Evolutionary conservation across 179 eudicot genomes (phyloP).

Genomic region (Silene vulgaris): DNA sequence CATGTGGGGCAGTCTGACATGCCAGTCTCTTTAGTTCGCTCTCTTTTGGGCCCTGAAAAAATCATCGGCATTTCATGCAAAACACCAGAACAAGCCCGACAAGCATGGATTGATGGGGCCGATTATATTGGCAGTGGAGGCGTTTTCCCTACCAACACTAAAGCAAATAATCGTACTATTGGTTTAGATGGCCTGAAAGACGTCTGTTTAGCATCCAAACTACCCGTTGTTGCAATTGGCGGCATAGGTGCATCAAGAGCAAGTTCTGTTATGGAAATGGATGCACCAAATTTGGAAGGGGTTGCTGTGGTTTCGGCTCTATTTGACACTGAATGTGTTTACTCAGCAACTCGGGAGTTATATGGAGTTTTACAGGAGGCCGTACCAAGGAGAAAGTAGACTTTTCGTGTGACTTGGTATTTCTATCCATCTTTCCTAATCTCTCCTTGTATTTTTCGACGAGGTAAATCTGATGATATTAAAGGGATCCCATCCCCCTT

Average conservation of each 20-base stretch:
- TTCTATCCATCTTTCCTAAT: background rate
- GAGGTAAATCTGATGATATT: conserved; percentile 12
- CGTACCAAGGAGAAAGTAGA: conserved; percentile 18
- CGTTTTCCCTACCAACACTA: conserved; percentile 76
- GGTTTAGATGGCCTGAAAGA: conserved; percentile 72
- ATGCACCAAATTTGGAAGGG: conserved; percentile 59
- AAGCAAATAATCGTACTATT: conserved; percentile 58
- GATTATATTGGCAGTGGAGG: conserved; percentile 94
- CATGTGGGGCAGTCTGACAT: conserved; percentile 92
- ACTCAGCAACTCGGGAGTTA: conserved; percentile 49
- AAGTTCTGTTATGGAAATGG: conserved; percentile 51
- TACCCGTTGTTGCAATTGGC: conserved; percentile 93
- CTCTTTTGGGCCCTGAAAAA: conserved; percentile 73
- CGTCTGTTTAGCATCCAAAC: conserved; percentile 60
- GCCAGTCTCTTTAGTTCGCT: conserved; percentile 55
- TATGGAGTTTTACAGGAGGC: conserved; percentile 38
- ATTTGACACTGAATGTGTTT: conserved; percentile 63
- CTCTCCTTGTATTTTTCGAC: background rate
- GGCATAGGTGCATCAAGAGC: conserved; percentile 69
- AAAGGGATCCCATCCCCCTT: background rate
- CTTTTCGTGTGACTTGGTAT: background rate
- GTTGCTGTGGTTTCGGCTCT: conserved; percentile 86
- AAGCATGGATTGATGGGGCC: conserved; percentile 77
- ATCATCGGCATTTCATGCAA: conserved; percentile 90
- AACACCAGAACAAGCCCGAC: conserved; percentile 71